Conservation (phyloP, 805 yeast species). For the Wickerhamomyces silvicola region DNA sequence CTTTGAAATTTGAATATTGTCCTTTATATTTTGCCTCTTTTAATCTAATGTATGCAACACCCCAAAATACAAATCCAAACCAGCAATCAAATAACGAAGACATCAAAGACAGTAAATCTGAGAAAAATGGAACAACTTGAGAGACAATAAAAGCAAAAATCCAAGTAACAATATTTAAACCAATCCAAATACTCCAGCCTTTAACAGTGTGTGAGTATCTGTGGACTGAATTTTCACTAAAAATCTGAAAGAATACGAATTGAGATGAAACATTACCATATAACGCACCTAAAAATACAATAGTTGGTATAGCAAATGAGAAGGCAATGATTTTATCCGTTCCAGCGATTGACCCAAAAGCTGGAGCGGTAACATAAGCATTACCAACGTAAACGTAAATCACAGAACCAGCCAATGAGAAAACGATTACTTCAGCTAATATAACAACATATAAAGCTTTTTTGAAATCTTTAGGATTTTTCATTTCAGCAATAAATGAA, state of each 20-base stretch:
- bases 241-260: constrained; percentile 42
- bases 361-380: constrained; percentile 50
- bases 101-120: constrained; percentile 51
- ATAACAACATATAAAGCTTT: constrained; percentile 51
- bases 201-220: constrained; percentile 38
- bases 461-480: constrained; percentile 47
- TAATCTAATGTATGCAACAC: constrained; percentile 47
- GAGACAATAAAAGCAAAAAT: constrained; percentile 50
- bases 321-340: constrained; percentile 47
- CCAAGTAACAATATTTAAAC: constrained; percentile 40
- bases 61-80: constrained; percentile 63
- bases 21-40: constrained; percentile 29
- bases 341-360: constrained; percentile 45
- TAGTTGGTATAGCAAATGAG: constrained; percentile 56
- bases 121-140: constrained; percentile 59
- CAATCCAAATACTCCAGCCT: constrained; percentile 51
- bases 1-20: constrained; percentile 19
- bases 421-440: constrained; percentile 40
- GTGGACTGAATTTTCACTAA: constrained; percentile 36
- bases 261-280: constrained; percentile 50
- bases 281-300: constrained; percentile 48
- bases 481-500: constrained; percentile 56
- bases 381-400: constrained; percentile 54
- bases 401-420: constrained; percentile 50
- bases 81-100: constrained; percentile 58